Base-by-base conservation (phyloP, 768 basidiomycete genomes). In the Amanita rimosa region DNA sequence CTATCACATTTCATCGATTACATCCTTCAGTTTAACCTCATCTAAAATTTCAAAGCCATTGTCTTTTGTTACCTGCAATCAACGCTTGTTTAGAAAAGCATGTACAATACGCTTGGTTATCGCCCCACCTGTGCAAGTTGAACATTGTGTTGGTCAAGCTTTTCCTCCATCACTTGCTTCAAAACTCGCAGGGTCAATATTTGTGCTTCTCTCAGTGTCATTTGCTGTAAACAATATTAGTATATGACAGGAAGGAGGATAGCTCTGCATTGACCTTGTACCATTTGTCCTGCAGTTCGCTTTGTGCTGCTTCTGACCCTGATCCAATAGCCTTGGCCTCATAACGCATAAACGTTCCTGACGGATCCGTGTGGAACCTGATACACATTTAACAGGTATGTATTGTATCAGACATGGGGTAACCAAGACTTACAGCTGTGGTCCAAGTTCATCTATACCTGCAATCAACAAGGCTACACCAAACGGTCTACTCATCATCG, bases 111-210 rank as follows among this genome's bases (percentile, higher is more conserved):
- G 26, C 31, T 50, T 38, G 49, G 45, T 41, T 14, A 17, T 27
- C 46, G 86, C 19, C n/a, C 16, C 34, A 37, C 94, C 75, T 94
- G 92, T 46, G 95, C 93, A 11, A 99, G 74, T 65, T 98, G 94
- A 21, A 98, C 94, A 57, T 99, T 98, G 70, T 97, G 94, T 57
- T 96, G 90, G 67, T 98, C 95, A 37, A 99, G 78, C 64, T 96
- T 97, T 70, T 98, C 96, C 65, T 98, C 96, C 96, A 98, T 99
- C 38, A 98, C 96, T 69, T 98, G 93, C 70, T 99, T 98, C 53
- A 98, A 71, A 40, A 98, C 90, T 54, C 80, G 83, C 46, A 98
- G 69, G 3, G 89, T 85, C 53, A 98, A 69, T 34, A 78, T 71
- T 56, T 97, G 90, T 0, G 93, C 96, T 65, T 96, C 92, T 55